Conservation (phyloP, 768 basidiomycete species). For the Pleurotus sapidus region DNA sequence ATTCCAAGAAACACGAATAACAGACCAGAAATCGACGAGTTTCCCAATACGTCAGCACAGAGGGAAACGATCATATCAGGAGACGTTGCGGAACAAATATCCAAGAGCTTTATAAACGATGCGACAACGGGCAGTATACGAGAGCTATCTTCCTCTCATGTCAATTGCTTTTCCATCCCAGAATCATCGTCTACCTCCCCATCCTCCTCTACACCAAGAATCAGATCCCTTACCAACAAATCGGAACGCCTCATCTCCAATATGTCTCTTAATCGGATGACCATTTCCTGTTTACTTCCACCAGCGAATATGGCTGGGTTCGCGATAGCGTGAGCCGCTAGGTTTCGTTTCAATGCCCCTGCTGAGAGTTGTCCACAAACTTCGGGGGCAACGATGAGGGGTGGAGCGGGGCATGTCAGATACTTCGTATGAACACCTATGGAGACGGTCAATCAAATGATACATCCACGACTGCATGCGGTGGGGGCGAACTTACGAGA, state of each 20-base stretch:
- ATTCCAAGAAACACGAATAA: no score
- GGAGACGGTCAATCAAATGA: not conserved
- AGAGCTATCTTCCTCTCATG: no score
- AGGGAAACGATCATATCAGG: no score
- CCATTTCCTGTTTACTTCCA: constrained; percentile 50
- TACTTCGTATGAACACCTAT: constrained; percentile 48
- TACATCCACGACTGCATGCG: not conserved
- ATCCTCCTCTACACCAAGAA: constrained; percentile 14
- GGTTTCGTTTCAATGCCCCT: constrained; percentile 52
- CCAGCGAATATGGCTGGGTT: constrained; percentile 42
- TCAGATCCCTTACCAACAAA: constrained; percentile 45
- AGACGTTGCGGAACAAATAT: no score
- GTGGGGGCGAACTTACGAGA: constrained; percentile 31
- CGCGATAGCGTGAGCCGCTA: constrained; percentile 48
- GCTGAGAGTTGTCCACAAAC: constrained; percentile 39
- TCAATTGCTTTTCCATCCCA: no score
- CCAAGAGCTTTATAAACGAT: no score
- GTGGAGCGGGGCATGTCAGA: constrained; percentile 41
- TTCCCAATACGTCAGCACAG: no score
- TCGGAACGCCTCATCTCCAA: constrained; percentile 48
- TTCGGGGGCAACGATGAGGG: constrained; percentile 44
- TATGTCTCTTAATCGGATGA: constrained; percentile 40
- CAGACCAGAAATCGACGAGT: no score
- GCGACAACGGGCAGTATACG: no score
- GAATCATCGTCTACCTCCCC: not conserved